Evolutionary conservation across 2,329 filamentous ascomycete species (phyloP).

Genomic region (Raffaelea albimanens): DNA sequence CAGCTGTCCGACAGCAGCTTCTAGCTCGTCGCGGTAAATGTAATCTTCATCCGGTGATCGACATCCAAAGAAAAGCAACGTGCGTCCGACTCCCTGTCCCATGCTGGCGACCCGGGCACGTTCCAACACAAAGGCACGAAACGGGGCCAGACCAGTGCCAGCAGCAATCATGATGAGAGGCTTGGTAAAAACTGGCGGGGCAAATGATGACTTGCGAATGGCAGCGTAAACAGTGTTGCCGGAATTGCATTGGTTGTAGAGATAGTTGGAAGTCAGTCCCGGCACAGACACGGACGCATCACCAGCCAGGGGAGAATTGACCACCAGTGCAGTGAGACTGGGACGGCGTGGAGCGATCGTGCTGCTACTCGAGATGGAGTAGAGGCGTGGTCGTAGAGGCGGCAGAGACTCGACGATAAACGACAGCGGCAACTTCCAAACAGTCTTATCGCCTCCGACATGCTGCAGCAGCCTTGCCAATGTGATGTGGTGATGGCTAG

Average conservation of each 20-base stretch:
- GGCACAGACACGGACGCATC: background rate
- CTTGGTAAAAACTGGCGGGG: background rate
- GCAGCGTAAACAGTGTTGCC: too few species aligned
- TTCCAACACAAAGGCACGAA: background rate
- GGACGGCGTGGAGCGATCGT: background rate
- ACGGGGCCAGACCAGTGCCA: background rate
- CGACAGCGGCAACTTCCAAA: background rate
- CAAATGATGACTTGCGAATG: background rate
- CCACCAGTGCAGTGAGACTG: background rate
- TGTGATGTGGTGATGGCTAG: background rate
- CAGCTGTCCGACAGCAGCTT: background rate
- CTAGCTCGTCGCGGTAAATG: background rate
- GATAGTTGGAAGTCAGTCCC: background rate
- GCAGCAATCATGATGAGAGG: background rate
- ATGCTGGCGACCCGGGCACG: conserved; percentile 9
- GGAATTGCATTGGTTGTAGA: background rate
- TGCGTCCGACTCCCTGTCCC: conserved; percentile 22
- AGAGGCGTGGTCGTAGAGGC: background rate
- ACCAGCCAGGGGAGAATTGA: background rate
- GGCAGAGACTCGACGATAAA: background rate
- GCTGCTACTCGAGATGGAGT: background rate
- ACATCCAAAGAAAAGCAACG: conserved; percentile 28
- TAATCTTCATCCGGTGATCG: conserved; percentile 19
- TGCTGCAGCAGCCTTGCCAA: background rate
- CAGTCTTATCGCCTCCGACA: background rate